A percentile compares a stretch with the other conserved stretches of the same genome.
Conservation (phyloP, 257 asterid genomes). For the Ehretia macrophylla region DNA sequence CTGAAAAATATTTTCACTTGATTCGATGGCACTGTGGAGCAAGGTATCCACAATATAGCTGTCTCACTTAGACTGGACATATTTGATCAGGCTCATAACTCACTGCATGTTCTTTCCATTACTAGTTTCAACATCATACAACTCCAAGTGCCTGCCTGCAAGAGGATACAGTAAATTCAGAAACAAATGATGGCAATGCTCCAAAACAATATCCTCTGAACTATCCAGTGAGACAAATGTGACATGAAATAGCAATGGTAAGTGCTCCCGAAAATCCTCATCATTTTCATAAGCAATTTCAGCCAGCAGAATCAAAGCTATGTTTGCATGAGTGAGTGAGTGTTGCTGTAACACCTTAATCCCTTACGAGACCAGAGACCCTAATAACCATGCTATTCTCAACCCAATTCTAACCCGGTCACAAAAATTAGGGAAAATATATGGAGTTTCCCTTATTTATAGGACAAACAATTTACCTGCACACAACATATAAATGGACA, state of each 20-base stretch:
- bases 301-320: too few species aligned
- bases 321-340: constrained; percentile 75
- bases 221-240: constrained; percentile 99
- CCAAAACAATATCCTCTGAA: constrained; percentile 95
- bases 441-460: too few species aligned
- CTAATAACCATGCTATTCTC: too few species aligned
- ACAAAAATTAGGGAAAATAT: too few species aligned
- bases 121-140: constrained; percentile 85
- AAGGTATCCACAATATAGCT: constrained; percentile 99
- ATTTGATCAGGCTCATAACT: constrained; percentile 88
- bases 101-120: constrained; percentile 97
- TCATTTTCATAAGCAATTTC: too few species aligned
- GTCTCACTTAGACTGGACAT: constrained; percentile 92
- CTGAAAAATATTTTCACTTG: too few species aligned
- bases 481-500: too few species aligned
- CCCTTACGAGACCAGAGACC: too few species aligned
- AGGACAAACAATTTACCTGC: too few species aligned
- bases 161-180: constrained; percentile 92
- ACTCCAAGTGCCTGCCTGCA: too few species aligned
- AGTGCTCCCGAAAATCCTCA: constrained; percentile 97
- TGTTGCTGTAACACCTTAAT: constrained; percentile 98
- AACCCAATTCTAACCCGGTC: too few species aligned
- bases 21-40: too few species aligned
- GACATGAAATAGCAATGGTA: constrained; percentile 91
- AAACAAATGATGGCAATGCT: constrained; percentile 95